Evolutionary conservation across 1,284 basidiomycete genomes (phyloP), one percentile per base, ranked within the genome.

Genomic region (Cystobasidiaceae sp.): DNA sequence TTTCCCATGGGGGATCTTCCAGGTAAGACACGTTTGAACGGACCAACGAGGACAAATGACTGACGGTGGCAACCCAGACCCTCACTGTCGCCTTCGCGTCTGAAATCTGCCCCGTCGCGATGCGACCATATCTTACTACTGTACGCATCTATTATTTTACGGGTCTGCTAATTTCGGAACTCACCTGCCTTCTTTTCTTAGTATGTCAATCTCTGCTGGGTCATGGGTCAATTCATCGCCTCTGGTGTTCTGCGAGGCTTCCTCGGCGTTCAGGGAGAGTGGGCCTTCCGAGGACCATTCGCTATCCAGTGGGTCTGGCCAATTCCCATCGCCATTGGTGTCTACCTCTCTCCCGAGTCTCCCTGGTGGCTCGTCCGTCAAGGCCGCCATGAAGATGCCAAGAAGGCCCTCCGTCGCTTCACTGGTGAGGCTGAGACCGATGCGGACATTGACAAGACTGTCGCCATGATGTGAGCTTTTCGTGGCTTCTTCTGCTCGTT

Each of bases 71-170:
- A n/a, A n/a, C n/a, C n/a, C n/a, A 80, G 69, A 79, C 80, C 0
- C 71, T 81, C 1, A 79, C 79, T 7, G 79, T 78, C 7, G 73
- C 79, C 0, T 82, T 81, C 67, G 80, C 81, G 17, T 76, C 78
- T 34, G 81, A 82, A 54, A 76, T 82, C 33, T 78, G 77, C 32
- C 81, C 81, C 2, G 78, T 79, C 44, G 74, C 75, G 11, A 74
- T 82, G 1, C 78, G 81, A 33, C 76, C 75, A 19, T 79, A 79
- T 71, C 73, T 81, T 15, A 81, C 80, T 30, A 77, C 79, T 48
- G 37, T 39, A 39, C 11, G 37, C n/a, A 39, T 81, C 77, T n/a
- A n/a, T n/a, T n/a, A n/a, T n/a, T n/a, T n/a, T n/a, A n/a, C n/a
- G n/a, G 50, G 25, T 23, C 13, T 15, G 19, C 23, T 13, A 30